Evolutionary conservation across 805 yeast genomes (phyloP).

Genomic region (Ogataea nonfermentans): DNA sequence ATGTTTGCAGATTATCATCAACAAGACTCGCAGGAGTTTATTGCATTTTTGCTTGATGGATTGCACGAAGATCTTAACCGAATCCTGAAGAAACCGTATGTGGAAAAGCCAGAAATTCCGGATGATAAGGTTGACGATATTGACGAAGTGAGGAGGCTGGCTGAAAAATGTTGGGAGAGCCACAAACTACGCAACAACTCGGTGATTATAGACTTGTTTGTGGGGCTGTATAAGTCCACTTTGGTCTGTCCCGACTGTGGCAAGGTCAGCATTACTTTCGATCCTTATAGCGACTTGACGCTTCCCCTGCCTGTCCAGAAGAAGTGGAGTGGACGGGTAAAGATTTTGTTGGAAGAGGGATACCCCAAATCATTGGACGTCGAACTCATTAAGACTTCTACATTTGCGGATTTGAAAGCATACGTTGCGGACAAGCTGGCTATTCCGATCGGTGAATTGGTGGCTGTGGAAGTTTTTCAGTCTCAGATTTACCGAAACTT

Average conservation of each 20-base stretch:
- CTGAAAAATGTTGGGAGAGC: slow-evolving; percentile 74
- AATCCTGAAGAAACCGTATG: slow-evolving; percentile 75
- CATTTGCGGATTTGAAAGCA: slow-evolving; percentile 58
- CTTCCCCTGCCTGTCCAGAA: slow-evolving; percentile 80
- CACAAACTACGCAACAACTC: slow-evolving; percentile 84
- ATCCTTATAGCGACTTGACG: slow-evolving; percentile 88
- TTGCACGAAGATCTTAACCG: slow-evolving; percentile 91
- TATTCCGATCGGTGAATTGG: slow-evolving; percentile 37
- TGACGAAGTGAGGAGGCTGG: slow-evolving; percentile 56
- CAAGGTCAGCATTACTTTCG: slow-evolving; percentile 83
- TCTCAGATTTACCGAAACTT: slow-evolving; percentile 67
- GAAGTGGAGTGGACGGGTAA: slow-evolving; percentile 66
- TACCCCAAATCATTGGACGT: slow-evolving; percentile 58
- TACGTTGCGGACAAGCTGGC: slow-evolving; percentile 54
- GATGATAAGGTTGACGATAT: slow-evolving; percentile 58
- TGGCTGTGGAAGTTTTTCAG: slow-evolving; percentile 63
- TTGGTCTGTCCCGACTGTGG: slow-evolving; percentile 82
- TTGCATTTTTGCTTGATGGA: slow-evolving; percentile 84
- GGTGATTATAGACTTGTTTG: slow-evolving; percentile 77
- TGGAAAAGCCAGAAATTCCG: slow-evolving; percentile 80
- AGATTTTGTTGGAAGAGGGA: slow-evolving; percentile 58
- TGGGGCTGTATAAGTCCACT: slow-evolving; percentile 89
- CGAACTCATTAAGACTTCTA: slow-evolving; percentile 64
- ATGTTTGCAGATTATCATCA: slow-evolving; percentile 81
- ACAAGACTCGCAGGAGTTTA: slow-evolving; percentile 92